Evolutionary conservation across 192 early-diverging fungal genomes (phyloP).

Genomic region (Funneliformis mosseae): DNA sequence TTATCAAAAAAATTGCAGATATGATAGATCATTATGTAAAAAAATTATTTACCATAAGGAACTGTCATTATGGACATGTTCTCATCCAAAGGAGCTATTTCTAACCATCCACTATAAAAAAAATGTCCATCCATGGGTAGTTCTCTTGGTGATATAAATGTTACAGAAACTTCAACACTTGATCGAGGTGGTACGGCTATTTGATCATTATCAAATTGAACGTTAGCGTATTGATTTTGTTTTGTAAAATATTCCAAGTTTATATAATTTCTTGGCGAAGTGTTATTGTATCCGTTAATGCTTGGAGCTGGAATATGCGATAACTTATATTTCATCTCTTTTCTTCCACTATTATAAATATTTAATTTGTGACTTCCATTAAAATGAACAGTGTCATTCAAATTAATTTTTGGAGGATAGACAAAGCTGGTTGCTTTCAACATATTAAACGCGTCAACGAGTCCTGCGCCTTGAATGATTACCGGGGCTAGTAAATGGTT

Average conservation of each 20-base stretch:
- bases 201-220: conserved; percentile 31
- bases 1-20: not conserved
- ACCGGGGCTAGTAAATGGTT: conserved; percentile 28
- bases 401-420: conserved; percentile 34
- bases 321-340: not conserved
- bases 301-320: no score
- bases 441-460: conserved; percentile 36
- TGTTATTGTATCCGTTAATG: no score
- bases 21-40: not conserved
- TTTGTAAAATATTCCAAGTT: no score
- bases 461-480: conserved; percentile 37
- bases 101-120: conserved; percentile 56
- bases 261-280: no score
- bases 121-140: conserved; percentile 36
- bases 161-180: conserved; percentile 40
- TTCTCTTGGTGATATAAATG: conserved; percentile 42
- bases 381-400: conserved; percentile 27
- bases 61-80: not conserved
- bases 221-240: no score
- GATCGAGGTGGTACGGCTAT: conserved; percentile 39
- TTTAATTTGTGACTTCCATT: not conserved
- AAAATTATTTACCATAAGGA: conserved; percentile 14
- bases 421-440: conserved; percentile 25
- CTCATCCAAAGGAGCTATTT: conserved; percentile 35
- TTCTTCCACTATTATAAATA: not conserved